A percentile compares a stretch with the other conserved stretches of the same genome.
Conservation (phyloP, 2,329 filamentous ascomycete genomes). For the Lasiodiplodia citricola region DNA sequence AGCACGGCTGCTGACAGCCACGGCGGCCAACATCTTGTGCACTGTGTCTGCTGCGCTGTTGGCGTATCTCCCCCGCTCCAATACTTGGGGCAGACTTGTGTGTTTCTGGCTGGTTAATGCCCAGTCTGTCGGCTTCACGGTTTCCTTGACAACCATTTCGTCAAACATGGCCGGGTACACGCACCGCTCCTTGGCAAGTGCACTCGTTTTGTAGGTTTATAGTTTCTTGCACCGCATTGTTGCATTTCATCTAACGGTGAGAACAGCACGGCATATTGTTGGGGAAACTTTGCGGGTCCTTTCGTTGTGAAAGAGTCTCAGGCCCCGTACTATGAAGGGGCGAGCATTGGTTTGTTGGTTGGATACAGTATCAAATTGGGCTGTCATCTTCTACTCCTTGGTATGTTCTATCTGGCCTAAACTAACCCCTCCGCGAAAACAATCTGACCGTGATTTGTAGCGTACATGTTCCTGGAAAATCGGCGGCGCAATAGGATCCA, state of each 20-base stretch:
- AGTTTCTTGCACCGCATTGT: not conserved
- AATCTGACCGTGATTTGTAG: not conserved
- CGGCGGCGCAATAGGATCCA: slow-evolving; percentile 40
- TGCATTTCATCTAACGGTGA: not conserved
- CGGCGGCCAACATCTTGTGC: slow-evolving; percentile 43
- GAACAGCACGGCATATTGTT: slow-evolving; percentile 43
- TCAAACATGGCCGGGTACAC: slow-evolving; percentile 49
- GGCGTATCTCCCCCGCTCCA: slow-evolving; percentile 41
- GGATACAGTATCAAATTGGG: slow-evolving; percentile 47
- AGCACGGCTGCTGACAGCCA: slow-evolving; percentile 31
- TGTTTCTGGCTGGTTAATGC: slow-evolving; percentile 48
- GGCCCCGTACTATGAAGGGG: slow-evolving; percentile 41
- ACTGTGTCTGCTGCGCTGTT: slow-evolving; percentile 42
- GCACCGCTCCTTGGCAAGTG: slow-evolving; percentile 42
- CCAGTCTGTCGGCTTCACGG: slow-evolving; percentile 46
- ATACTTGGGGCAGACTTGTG: slow-evolving; percentile 44
- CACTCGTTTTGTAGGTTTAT: slow-evolving; percentile 36
- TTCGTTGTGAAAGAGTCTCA: slow-evolving; percentile 45
- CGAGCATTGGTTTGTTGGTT: slow-evolving; percentile 47
- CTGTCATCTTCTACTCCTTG: slow-evolving; percentile 45
- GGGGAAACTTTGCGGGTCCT: slow-evolving; percentile 47
- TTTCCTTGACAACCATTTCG: slow-evolving; percentile 42
- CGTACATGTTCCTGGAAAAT: not conserved
- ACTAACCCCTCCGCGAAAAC: too few relatives aligned
- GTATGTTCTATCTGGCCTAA: slow-evolving; percentile 30